Conservation (phyloP, 768 basidiomycete genomes). For the Hypholoma sublateritium region DNA sequence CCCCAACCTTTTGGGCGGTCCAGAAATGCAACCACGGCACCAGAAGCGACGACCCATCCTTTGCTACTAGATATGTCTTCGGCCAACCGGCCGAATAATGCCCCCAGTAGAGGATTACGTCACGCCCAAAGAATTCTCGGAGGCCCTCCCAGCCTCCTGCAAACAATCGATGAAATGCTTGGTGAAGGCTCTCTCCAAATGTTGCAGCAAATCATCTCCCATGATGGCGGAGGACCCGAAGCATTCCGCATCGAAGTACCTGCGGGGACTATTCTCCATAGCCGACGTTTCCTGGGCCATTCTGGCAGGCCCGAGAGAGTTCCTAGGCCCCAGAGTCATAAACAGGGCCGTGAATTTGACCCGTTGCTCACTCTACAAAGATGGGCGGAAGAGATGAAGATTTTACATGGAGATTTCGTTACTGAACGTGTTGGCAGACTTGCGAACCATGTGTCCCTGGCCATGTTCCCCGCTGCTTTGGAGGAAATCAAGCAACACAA, state of each 20-base stretch:
- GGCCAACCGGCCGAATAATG: conserved; percentile 42
- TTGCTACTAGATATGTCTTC: conserved; percentile 68
- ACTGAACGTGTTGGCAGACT: conserved; percentile 66
- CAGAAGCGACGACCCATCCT: conserved; percentile 79
- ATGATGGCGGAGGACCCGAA: conserved; percentile 56
- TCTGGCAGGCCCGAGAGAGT: conserved; percentile 66
- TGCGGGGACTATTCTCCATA: conserved; percentile 60
- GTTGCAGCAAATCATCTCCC: conserved; percentile 78
- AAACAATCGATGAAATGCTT: conserved; percentile 80
- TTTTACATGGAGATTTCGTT: conserved; percentile 74
- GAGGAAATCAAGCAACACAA: conserved; percentile 61
- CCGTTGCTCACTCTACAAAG: conserved; percentile 81
- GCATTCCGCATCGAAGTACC: conserved; percentile 80
- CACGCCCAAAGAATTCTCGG: conserved; percentile 57
- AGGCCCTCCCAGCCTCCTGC: conserved; percentile 58
- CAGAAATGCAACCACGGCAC: conserved; percentile 48
- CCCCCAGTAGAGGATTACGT: conserved; percentile 48
- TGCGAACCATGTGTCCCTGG: conserved; percentile 67
- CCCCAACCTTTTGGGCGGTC: conserved; percentile 68
- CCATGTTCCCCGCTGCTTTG: conserved; percentile 78
- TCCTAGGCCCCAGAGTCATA: conserved; percentile 34
- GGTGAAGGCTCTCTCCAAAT: conserved; percentile 81
- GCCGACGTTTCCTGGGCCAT: conserved; percentile 53
- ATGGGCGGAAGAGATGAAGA: conserved; percentile 88
- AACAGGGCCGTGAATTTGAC: conserved; percentile 65